Evolutionary conservation across 108 stramenopile genomes (phyloP).

Genomic region (Cylindrotheca fusiformis): DNA sequence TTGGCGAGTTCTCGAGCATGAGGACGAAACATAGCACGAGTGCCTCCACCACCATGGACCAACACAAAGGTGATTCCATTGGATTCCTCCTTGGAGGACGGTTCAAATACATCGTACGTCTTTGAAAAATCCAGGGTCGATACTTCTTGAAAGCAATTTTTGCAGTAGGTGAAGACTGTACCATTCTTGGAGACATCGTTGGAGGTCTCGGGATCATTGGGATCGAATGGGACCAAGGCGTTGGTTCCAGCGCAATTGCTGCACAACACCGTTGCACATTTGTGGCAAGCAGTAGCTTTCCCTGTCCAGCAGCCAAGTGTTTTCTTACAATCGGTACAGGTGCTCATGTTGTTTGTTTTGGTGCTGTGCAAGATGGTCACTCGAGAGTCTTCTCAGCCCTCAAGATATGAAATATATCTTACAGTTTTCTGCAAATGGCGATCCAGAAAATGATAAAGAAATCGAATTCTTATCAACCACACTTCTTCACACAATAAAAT

Average conservation of each 20-base stretch:
- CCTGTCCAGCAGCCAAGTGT: too few species aligned
- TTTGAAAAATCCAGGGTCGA: constrained; percentile 44
- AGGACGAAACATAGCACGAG: constrained; percentile 35
- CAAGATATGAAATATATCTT: too few species aligned
- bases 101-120: constrained; percentile 36
- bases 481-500: too few species aligned
- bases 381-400: too few species aligned
- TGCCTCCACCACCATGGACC: constrained; percentile 44
- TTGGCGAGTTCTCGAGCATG: constrained; percentile 16
- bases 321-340: too few species aligned
- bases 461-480: too few species aligned
- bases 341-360: too few species aligned
- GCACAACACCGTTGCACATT: constrained; percentile 1
- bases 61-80: constrained; percentile 26
- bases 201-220: neutral
- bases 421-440: too few species aligned
- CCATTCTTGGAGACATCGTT: constrained; percentile 11
- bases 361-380: too few species aligned
- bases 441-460: too few species aligned
- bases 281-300: constrained; percentile 4
- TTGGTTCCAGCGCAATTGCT: constrained; percentile 8
- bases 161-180: constrained; percentile 38
- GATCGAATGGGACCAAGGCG: constrained; percentile 8
- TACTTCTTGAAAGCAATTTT: constrained; percentile 34
- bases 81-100: constrained; percentile 2